A percentile compares a stretch with the other conserved stretches of the same genome.
Conservation (phyloP, 164 flowering plant species). For the Hamamelis virginiana region DNA sequence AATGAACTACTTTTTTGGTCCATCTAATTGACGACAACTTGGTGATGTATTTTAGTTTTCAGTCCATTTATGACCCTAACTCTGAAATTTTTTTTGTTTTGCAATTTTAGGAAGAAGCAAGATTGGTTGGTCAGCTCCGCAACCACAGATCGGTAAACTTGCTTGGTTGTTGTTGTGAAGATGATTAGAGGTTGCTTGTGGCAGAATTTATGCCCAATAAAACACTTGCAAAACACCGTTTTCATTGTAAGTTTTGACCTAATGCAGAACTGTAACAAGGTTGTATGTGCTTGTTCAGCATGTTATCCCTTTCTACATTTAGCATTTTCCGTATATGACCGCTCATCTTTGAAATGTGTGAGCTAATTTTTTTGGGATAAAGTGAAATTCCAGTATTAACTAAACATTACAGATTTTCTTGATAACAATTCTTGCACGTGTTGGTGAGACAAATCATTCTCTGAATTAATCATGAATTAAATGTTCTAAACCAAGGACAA, state of each 20-base stretch:
- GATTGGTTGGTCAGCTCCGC: constrained; percentile 54
- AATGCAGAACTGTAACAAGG: neutral
- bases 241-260: constrained; percentile 46
- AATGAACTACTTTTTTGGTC: no score
- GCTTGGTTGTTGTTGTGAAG: no score
- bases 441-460: no score
- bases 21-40: no score
- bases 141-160: no score
- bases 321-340: neutral
- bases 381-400: no score
- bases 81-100: constrained; percentile 8
- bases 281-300: neutral
- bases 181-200: constrained; percentile 54
- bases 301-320: neutral
- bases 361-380: no score
- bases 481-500: no score
- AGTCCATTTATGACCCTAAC: neutral
- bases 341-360: no score
- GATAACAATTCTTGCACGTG: no score
- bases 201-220: constrained; percentile 63
- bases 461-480: no score
- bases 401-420: no score
- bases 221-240: constrained; percentile 63
- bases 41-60: neutral
- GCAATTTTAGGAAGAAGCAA: constrained; percentile 52